Evolutionary conservation across 2,329 filamentous ascomycete species (phyloP).

Genomic region (Colletotrichum salicis): DNA sequence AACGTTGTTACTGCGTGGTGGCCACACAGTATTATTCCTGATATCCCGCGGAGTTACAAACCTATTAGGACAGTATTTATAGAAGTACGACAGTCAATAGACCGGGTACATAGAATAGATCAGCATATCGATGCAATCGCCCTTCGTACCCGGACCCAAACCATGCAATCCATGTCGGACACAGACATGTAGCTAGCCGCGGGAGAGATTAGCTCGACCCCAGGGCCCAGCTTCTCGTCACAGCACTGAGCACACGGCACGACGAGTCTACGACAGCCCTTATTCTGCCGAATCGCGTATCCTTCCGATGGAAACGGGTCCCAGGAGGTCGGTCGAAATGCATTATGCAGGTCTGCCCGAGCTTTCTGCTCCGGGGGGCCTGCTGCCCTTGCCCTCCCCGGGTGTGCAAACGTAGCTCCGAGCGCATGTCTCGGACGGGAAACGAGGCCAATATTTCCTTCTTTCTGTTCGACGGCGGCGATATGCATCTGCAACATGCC

Average conservation of each 20-base stretch:
- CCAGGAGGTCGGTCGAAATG: neutral
- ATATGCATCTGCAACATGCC: neutral
- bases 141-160: slow-evolving; percentile 1
- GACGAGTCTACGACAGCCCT: neutral
- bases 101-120: neutral
- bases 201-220: slow-evolving; percentile 21
- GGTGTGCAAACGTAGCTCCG: neutral
- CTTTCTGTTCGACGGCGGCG: neutral
- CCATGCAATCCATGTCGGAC: neutral
- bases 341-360: neutral
- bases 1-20: too few species aligned
- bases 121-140: slow-evolving; percentile 13
- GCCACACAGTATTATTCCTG: neutral
- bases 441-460: neutral
- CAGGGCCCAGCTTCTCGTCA: neutral
- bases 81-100: too few species aligned
- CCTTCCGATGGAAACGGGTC: neutral
- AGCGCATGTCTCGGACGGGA: neutral
- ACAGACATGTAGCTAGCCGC: neutral
- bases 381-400: neutral
- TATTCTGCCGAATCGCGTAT: neutral
- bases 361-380: neutral
- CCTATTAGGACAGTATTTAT: neutral
- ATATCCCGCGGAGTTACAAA: neutral
- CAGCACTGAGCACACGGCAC: neutral